phyloP scores from a whole-genome alignment of 2,329 filamentous ascomycete genomes.

The Elsinoe fawcettii region DNA sequence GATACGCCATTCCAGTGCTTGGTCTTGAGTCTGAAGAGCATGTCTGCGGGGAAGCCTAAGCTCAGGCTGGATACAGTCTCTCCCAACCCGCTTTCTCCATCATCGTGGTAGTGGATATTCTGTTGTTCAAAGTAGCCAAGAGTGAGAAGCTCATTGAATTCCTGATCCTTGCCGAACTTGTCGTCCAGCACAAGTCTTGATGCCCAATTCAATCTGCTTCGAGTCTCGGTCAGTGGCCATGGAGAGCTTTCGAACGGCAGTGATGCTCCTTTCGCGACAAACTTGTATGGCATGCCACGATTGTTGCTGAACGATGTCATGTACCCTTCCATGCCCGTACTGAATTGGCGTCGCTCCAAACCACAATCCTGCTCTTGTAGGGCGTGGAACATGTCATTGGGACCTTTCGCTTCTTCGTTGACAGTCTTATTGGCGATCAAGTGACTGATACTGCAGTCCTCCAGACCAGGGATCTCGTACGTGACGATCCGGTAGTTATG shows the following conservation, averaged over 20 bases:
- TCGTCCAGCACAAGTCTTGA: slow-evolving; percentile 37
- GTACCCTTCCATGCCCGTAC: slow-evolving; percentile 21
- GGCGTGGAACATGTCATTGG: slow-evolving; percentile 53
- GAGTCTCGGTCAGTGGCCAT: slow-evolving; percentile 40
- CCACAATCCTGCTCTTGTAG: slow-evolving; percentile 36
- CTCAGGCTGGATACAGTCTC: slow-evolving; percentile 56
- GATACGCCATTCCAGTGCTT: slow-evolving; percentile 38
- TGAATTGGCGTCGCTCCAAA: slow-evolving; percentile 24
- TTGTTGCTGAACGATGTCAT: slow-evolving; percentile 31
- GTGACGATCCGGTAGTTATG: slow-evolving; percentile 37
- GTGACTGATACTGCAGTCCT: slow-evolving; percentile 43
- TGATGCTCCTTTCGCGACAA: slow-evolving; percentile 49
- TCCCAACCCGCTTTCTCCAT: slow-evolving; percentile 56
- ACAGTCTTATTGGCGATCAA: slow-evolving; percentile 50
- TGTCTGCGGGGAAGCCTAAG: slow-evolving; percentile 50
- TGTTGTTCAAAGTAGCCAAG: slow-evolving; percentile 56
- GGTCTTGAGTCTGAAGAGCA: slow-evolving; percentile 52
- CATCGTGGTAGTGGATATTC: slow-evolving; percentile 58
- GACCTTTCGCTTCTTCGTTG: slow-evolving; percentile 45
- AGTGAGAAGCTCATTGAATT: slow-evolving; percentile 58
- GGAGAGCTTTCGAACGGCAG: slow-evolving; percentile 44
- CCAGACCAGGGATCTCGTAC: slow-evolving; percentile 42
- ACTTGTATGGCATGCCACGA: slow-evolving; percentile 58
- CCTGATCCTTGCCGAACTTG: slow-evolving; percentile 22
- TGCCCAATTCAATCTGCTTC: slow-evolving; percentile 51